Percentiles rank a stretch among this genome's conserved stretches.
phyloP scores from a whole-genome alignment of 306 rosid species.

The Casuarina equisetifolia region DNA sequence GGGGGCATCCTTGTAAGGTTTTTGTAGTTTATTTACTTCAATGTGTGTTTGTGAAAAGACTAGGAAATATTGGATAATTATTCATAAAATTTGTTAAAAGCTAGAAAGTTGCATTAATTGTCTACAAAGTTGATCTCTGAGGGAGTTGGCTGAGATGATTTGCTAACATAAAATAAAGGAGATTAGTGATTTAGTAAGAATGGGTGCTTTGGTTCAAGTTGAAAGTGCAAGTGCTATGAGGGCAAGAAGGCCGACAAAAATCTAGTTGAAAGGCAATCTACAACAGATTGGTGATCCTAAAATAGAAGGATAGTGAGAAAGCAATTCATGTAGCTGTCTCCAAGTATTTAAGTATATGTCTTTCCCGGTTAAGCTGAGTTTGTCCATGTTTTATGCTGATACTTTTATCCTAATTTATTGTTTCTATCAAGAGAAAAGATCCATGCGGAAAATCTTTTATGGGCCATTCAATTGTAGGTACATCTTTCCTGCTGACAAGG shows the following conservation, averaged over 20 bases:
- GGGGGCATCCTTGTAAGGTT: not conserved
- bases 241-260: not conserved
- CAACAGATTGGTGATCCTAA: not conserved
- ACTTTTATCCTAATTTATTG: not conserved
- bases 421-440: constrained; percentile 15
- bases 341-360: not conserved
- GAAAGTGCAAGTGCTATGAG: not conserved
- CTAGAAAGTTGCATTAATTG: not conserved
- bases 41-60: not conserved
- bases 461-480: constrained; percentile 50
- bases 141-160: not conserved
- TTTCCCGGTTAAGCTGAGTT: not conserved
- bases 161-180: not conserved
- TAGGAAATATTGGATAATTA: not conserved
- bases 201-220: not conserved
- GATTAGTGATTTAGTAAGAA: not conserved
- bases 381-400: no score
- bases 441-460: constrained; percentile 17
- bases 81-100: not conserved
- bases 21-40: not conserved
- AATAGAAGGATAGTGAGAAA: not conserved
- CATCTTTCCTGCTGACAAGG: constrained; percentile 84
- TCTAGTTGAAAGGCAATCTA: not conserved
- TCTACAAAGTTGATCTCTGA: not conserved
- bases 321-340: not conserved